These are phyloP conservation scores for Spizellomyces sp. DNA, from an alignment of 192 early-diverging fungal genomes.

Conservation along the genomic window DNA sequence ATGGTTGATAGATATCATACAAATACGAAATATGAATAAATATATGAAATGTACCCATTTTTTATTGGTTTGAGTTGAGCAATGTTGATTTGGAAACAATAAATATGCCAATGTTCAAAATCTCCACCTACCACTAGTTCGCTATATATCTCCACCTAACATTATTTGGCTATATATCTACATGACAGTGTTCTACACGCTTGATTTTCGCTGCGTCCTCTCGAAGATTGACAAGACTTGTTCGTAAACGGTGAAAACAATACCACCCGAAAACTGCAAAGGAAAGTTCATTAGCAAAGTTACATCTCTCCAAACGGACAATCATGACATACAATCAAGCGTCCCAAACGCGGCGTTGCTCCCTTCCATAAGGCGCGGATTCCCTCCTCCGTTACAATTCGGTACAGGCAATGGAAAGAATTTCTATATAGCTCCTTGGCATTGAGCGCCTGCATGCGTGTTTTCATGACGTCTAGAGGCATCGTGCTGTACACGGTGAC, in stretches of 20 bases:
- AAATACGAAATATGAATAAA: not conserved
- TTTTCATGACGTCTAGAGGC: constrained; percentile 98
- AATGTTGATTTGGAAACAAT: not conserved
- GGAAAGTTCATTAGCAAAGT: not conserved
- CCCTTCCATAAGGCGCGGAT: constrained; percentile 91
- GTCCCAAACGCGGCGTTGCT: constrained; percentile 84
- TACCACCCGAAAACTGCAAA: constrained; percentile 77
- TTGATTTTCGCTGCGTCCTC: too few relatives aligned
- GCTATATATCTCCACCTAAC: not conserved
- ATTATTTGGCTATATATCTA: too few relatives aligned
- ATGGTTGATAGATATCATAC: too few relatives aligned
- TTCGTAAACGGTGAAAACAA: constrained; percentile 85
- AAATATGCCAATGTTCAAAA: not conserved
- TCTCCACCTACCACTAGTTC: not conserved
- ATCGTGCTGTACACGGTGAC: constrained; percentile 96
- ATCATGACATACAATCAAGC: constrained; percentile 73
- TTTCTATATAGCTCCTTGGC: constrained; percentile 69
- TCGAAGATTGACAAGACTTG: constrained; percentile 54
- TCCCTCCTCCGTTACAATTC: constrained; percentile 76
- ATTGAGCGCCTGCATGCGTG: constrained; percentile 88
- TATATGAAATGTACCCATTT: not conserved
- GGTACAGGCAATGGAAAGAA: constrained; percentile 72
- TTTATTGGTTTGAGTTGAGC: not conserved
- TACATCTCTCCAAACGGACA: not conserved
- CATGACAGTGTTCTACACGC: too few relatives aligned